A percentile compares a stretch with the other conserved stretches of the same genome.
phyloP scores from a whole-genome alignment of 2,329 filamentous ascomycete genomes.

The Hypoxylon sp. region DNA sequence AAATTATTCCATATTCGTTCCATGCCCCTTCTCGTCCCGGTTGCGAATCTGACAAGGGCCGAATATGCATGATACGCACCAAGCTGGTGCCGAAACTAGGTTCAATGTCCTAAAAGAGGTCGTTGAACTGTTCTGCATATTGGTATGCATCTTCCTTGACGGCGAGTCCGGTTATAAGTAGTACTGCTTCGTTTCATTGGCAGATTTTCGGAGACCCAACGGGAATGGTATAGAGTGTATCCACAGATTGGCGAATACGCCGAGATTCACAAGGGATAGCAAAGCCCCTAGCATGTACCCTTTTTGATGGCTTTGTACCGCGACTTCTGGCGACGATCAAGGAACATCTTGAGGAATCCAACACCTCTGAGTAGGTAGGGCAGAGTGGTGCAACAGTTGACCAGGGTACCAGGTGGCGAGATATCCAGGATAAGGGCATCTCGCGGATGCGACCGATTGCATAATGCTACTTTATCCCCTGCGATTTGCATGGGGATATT shows the following conservation, averaged over 20 bases:
- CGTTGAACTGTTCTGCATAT: conserved; percentile 16
- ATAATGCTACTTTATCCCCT: conserved; percentile 25
- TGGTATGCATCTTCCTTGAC: conserved; percentile 18
- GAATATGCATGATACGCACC: conserved; percentile 39
- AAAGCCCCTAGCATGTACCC: conserved; percentile 1
- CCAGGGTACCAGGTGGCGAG: conserved; percentile 42
- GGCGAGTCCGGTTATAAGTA: conserved; percentile 14
- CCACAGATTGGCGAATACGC: conserved; percentile 40
- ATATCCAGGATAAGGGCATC: conserved; percentile 30
- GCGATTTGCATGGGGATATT: conserved; percentile 24
- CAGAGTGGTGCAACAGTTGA: conserved; percentile 17
- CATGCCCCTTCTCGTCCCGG: conserved; percentile 22
- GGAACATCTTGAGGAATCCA: conserved; percentile 30
- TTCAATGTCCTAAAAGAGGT: conserved; percentile 16
- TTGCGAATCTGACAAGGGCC: conserved; percentile 39
- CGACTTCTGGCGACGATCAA: conserved; percentile 37
- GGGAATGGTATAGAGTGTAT: conserved; percentile 25
- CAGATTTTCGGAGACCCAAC: conserved; percentile 11
- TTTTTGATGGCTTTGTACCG: conserved; percentile 37
- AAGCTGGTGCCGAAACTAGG: conserved; percentile 26
- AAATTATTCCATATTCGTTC: conserved; percentile 37
- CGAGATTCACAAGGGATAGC: conserved; percentile 21
- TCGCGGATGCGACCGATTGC: conserved; percentile 32
- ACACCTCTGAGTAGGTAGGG: conserved; percentile 23
- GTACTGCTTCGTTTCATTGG: conserved; percentile 25